phyloP scores from a whole-genome alignment of 2,329 filamentous ascomycete species.

The Escovopsis sp. region DNA sequence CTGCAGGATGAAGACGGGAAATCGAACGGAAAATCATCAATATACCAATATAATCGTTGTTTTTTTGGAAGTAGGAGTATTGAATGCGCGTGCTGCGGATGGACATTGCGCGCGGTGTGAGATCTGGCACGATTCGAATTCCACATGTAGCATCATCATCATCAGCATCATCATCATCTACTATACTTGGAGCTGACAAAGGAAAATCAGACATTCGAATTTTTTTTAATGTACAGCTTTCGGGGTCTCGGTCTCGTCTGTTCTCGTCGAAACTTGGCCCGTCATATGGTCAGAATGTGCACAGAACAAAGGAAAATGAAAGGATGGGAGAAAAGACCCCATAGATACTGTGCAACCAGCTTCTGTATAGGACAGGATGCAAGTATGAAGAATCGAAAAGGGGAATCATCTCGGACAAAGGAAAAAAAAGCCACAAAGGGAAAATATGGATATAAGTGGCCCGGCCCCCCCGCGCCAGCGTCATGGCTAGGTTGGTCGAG shows the following conservation, averaged over 20 bases:
- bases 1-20: too few relatives aligned
- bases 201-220: too few relatives aligned
- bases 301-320: background rate
- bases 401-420: slow-evolving; percentile 10
- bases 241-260: background rate
- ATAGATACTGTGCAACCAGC: slow-evolving; percentile 12
- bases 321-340: slow-evolving; percentile 3
- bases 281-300: background rate
- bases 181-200: too few relatives aligned
- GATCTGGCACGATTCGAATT: too few relatives aligned
- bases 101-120: too few relatives aligned
- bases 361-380: slow-evolving; percentile 3
- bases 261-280: background rate
- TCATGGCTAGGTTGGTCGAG: too few relatives aligned
- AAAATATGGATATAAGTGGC: background rate
- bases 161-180: too few relatives aligned
- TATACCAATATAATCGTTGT: too few relatives aligned
- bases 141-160: too few relatives aligned
- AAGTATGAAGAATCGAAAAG: slow-evolving; percentile 7
- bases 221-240: too few relatives aligned
- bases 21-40: too few relatives aligned
- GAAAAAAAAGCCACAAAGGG: slow-evolving; percentile 5
- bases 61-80: background rate
- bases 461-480: too few relatives aligned
- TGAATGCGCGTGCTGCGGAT: background rate